Conservation (phyloP, 306 rosid species). For the Luffa acutangula region DNA sequence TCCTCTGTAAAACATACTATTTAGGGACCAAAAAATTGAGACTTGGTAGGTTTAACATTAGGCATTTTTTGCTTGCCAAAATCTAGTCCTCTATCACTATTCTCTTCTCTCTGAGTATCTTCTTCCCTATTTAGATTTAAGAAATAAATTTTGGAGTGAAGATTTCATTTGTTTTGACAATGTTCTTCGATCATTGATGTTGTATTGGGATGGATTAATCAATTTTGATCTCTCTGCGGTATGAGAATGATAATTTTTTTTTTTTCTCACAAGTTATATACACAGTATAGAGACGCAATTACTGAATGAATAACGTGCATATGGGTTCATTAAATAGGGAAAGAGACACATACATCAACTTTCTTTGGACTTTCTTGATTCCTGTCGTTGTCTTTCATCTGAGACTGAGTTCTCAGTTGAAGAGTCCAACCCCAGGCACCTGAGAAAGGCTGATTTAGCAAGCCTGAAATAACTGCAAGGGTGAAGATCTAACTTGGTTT, state of each 20-base stretch:
- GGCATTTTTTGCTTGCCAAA: too few species aligned
- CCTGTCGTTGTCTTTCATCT: slow-evolving; percentile 29
- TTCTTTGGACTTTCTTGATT: slow-evolving; percentile 16
- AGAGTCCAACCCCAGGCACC: slow-evolving; percentile 68
- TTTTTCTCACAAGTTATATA: background rate
- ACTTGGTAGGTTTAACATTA: too few species aligned
- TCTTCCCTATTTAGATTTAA: background rate
- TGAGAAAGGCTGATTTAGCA: slow-evolving; percentile 67
- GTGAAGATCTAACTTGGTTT: slow-evolving; percentile 22
- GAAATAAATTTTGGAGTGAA: background rate
- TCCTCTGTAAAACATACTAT: too few species aligned
- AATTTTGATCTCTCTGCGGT: background rate
- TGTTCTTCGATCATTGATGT: background rate
- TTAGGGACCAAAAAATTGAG: too few species aligned
- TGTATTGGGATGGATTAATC: background rate
- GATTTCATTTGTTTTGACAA: background rate
- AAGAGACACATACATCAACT: slow-evolving; percentile 17
- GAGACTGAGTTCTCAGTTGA: slow-evolving; percentile 27
- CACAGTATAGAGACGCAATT: background rate
- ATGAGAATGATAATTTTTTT: background rate
- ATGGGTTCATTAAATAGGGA: background rate
- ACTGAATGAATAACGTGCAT: background rate
- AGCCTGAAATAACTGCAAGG: slow-evolving; percentile 59
- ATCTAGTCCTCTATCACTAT: too few species aligned
- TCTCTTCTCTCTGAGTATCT: too few species aligned